phyloP scores from a whole-genome alignment of 805 yeast genomes.

The Ogataea haglerorum region DNA sequence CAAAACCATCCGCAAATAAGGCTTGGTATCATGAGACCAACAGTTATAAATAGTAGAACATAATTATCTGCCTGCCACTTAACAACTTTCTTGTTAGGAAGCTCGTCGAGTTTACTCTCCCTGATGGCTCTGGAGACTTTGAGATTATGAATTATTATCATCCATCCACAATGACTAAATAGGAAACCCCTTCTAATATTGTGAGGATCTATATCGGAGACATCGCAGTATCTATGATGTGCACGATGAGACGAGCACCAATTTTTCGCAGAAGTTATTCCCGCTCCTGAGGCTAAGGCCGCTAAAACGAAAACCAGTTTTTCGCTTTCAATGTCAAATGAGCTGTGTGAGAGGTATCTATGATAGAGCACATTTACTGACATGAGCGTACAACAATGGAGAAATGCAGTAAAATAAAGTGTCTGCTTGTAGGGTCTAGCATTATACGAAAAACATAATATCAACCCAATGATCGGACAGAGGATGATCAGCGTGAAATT shows the following conservation, averaged over 20 bases:
- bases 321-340: conserved; percentile 43
- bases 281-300: conserved; percentile 67
- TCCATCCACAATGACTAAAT: conserved; percentile 90
- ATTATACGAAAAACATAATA: conserved; percentile 3
- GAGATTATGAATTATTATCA: conserved; percentile 63
- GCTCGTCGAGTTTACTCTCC: conserved; percentile 53
- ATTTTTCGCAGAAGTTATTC: conserved; percentile 70
- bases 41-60: conserved; percentile 43
- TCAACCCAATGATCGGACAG: conserved; percentile 44
- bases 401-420: conserved; percentile 46
- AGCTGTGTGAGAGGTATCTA: conserved; percentile 65
- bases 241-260: conserved; percentile 86
- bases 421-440: conserved; percentile 32
- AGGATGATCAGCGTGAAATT: conserved; percentile 54
- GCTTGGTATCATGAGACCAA: conserved; percentile 60
- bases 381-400: conserved; percentile 61
- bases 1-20: conserved; percentile 61
- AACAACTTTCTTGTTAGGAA: conserved; percentile 54
- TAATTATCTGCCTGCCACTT: conserved; percentile 74
- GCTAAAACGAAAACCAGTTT: conserved; percentile 49
- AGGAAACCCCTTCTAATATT: conserved; percentile 74
- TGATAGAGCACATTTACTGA: conserved; percentile 84
- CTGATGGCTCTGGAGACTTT: conserved; percentile 41
- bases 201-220: conserved; percentile 83
- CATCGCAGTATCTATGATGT: conserved; percentile 83